Evolutionary conservation across 2,329 filamentous ascomycete species (phyloP).

Genomic region (Colletotrichum salicis): DNA sequence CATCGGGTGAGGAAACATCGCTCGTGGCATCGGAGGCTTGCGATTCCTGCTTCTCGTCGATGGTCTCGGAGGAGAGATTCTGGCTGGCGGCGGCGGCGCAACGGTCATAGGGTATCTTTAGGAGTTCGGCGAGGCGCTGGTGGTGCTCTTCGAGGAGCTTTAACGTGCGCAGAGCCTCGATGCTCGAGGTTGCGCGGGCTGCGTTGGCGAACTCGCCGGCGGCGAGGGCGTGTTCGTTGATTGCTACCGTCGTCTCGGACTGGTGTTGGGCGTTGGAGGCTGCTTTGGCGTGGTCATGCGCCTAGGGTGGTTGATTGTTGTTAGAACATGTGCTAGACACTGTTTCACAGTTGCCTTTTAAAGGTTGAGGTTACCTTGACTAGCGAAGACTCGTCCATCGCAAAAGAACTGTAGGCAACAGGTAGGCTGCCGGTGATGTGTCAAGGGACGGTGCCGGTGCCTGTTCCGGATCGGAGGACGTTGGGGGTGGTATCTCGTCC

Average conservation of each 20-base stretch:
- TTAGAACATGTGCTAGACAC: constrained; percentile 7
- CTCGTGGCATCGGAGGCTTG: constrained; percentile 17
- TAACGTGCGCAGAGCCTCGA: constrained; percentile 84
- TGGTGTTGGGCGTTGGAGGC: constrained; percentile 81
- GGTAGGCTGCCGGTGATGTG: background rate
- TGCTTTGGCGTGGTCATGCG: constrained; percentile 88
- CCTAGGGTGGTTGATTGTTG: constrained; percentile 57
- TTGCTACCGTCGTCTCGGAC: constrained; percentile 80
- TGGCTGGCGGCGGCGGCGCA: constrained; percentile 42
- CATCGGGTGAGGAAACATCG: constrained; percentile 1
- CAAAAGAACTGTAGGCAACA: background rate
- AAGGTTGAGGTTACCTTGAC: constrained; percentile 64
- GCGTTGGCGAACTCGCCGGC: constrained; percentile 90
- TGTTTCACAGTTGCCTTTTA: constrained; percentile 37
- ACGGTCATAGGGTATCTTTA: constrained; percentile 74
- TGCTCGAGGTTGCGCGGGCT: constrained; percentile 73
- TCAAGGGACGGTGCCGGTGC: background rate
- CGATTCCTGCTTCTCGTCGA: constrained; percentile 50
- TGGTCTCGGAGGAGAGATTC: constrained; percentile 48
- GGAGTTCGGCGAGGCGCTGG: constrained; percentile 80
- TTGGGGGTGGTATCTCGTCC: background rate
- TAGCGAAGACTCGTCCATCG: constrained; percentile 77
- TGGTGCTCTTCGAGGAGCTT: constrained; percentile 90
- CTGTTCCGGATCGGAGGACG: background rate
- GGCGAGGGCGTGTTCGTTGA: constrained; percentile 87